A percentile compares a stretch with the other conserved stretches of the same genome.
These are phyloP conservation scores for Cucurbita argyrosperma DNA, from an alignment of 306 rosid species.

Conservation along the genomic window DNA sequence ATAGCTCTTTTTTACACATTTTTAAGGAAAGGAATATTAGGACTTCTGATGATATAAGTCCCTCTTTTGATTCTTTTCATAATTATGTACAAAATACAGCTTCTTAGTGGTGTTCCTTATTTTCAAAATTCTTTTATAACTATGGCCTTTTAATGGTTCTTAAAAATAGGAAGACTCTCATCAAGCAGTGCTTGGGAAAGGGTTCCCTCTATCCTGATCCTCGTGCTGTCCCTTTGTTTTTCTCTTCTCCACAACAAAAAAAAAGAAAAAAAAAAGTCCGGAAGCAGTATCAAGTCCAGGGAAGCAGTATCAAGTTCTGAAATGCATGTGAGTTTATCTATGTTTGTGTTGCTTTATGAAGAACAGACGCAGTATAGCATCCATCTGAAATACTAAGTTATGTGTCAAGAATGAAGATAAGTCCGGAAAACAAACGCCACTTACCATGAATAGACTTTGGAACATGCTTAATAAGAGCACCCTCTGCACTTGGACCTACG, in stretches of 20 bases:
- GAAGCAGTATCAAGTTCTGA: background rate
- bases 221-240: background rate
- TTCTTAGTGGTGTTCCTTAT: background rate
- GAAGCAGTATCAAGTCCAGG: background rate
- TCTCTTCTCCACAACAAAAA: background rate
- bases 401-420: background rate
- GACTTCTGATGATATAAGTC: background rate
- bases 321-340: background rate
- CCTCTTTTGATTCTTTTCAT: background rate
- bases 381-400: background rate
- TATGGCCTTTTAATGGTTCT: background rate
- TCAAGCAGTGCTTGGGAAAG: background rate
- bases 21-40: background rate
- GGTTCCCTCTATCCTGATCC: background rate
- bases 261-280: background rate
- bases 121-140: background rate
- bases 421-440: slow-evolving; percentile 12
- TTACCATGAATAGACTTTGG: slow-evolving; percentile 27
- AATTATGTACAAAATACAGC: background rate
- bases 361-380: background rate
- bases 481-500: slow-evolving; percentile 46
- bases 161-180: background rate
- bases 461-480: slow-evolving; percentile 10
- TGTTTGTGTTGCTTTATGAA: background rate
- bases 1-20: background rate